Conservation (phyloP, 495 filamentous ascomycete genomes). For the Corynascus novoguineensis region DNA sequence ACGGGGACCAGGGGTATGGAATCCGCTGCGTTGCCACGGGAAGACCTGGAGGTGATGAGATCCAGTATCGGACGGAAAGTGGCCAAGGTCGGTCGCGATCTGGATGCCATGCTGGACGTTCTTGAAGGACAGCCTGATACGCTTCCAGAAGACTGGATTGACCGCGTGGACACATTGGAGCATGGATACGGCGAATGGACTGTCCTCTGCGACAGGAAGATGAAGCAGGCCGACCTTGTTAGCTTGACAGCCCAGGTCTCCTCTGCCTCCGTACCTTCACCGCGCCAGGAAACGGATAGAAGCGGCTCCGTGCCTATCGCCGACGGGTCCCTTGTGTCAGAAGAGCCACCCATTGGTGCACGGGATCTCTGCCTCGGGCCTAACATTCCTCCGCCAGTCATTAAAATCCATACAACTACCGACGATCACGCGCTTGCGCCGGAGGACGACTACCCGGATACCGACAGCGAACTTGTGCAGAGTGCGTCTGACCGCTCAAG, state of each 20-base stretch:
- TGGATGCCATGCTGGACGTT: conserved; percentile 80
- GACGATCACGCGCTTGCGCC: conserved; percentile 10
- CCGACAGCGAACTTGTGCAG: background rate
- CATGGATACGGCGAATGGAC: conserved; percentile 76
- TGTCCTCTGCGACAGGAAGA: conserved; percentile 36
- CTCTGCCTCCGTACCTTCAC: background rate
- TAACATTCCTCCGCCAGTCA: conserved; percentile 6
- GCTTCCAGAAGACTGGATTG: conserved; percentile 81
- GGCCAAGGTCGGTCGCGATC: conserved; percentile 57
- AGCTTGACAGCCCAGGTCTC: conserved; percentile 1
- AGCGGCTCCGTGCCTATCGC: background rate
- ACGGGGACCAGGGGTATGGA: conserved; percentile 17
- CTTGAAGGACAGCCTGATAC: conserved; percentile 79
- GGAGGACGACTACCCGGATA: background rate
- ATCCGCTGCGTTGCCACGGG: conserved; percentile 35
- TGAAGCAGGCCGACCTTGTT: conserved; percentile 33
- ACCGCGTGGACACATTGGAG: conserved; percentile 75
- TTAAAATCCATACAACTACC: conserved; percentile 19
- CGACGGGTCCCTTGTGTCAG: background rate
- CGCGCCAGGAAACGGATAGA: background rate
- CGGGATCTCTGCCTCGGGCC: background rate
- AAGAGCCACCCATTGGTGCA: no score
- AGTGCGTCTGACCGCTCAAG: background rate
- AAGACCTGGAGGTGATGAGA: conserved; percentile 58
- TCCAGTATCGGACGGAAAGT: conserved; percentile 63